These are phyloP conservation scores for Periglandula ipomoeae DNA, from an alignment of 2,329 filamentous ascomycete species.

Conservation along the genomic window DNA sequence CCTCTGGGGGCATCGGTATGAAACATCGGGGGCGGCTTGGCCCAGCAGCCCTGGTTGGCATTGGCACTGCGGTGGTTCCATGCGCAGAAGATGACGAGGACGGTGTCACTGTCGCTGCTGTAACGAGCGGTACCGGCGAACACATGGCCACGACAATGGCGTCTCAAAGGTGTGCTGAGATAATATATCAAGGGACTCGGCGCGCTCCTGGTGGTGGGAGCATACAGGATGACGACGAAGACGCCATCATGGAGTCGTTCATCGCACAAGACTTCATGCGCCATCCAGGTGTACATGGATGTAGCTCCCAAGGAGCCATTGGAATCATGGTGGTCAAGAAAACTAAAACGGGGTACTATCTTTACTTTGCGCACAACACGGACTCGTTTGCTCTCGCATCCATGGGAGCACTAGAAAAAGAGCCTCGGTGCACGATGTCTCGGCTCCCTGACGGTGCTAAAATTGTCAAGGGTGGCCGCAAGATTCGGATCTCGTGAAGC, in stretches of 20 bases:
- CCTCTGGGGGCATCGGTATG: slow-evolving; percentile 97
- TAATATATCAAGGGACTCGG: slow-evolving; percentile 64
- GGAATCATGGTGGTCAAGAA: slow-evolving; percentile 89
- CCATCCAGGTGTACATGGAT: slow-evolving; percentile 75
- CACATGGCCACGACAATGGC: slow-evolving; percentile 97
- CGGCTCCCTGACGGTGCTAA: slow-evolving; percentile 48
- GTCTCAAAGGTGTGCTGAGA: slow-evolving; percentile 74
- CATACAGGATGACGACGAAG: slow-evolving; percentile 64
- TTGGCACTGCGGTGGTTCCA: slow-evolving; percentile 86
- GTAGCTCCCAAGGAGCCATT: slow-evolving; percentile 77
- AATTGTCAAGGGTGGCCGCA: slow-evolving; percentile 47
- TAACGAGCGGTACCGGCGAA: slow-evolving; percentile 92
- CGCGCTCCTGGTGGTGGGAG: slow-evolving; percentile 52
- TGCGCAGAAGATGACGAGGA: slow-evolving; percentile 60
- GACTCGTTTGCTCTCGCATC: slow-evolving; percentile 81
- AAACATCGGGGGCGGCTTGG: slow-evolving; percentile 89
- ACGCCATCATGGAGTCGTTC: slow-evolving; percentile 63
- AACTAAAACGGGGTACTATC: slow-evolving; percentile 61
- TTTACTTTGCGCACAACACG: slow-evolving; percentile 96
- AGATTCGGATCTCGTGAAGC: slow-evolving; percentile 27
- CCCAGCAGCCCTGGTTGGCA: slow-evolving; percentile 83
- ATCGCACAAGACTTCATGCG: slow-evolving; percentile 87
- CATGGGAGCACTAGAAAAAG: slow-evolving; percentile 70
- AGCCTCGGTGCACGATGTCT: slow-evolving; percentile 81
- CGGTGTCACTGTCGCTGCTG: slow-evolving; percentile 63